Conservation (phyloP, 495 filamentous ascomycete genomes). For the Penicillium pulvis region DNA sequence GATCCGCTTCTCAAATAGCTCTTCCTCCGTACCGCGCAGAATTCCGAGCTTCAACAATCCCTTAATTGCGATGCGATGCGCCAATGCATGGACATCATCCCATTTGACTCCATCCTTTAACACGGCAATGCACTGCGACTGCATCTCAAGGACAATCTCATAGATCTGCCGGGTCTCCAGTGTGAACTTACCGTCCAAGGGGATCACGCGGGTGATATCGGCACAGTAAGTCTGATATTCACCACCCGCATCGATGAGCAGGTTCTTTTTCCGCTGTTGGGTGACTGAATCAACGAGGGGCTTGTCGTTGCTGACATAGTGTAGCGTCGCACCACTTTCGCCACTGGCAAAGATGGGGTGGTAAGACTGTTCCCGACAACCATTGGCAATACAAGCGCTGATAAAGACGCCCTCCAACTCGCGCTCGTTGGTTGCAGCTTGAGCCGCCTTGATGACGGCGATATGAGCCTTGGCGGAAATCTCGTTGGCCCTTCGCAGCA, state of each 20-base stretch:
- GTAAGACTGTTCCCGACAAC: slow-evolving; percentile 79
- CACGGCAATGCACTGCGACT: slow-evolving; percentile 69
- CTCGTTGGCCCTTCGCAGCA: slow-evolving; percentile 80
- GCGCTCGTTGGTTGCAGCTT: slow-evolving; percentile 70
- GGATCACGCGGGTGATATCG: slow-evolving; percentile 90
- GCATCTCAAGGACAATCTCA: slow-evolving; percentile 85
- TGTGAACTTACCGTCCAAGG: slow-evolving; percentile 74
- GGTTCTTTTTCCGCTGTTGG: slow-evolving; percentile 62
- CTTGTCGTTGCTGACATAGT: slow-evolving; percentile 81
- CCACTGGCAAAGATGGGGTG: slow-evolving; percentile 80
- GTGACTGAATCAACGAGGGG: slow-evolving; percentile 47
- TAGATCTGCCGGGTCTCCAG: slow-evolving; percentile 77
- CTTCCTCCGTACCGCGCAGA: slow-evolving; percentile 64
- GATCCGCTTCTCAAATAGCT: slow-evolving; percentile 71
- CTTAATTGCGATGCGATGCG: slow-evolving; percentile 79
- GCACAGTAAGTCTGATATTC: slow-evolving; percentile 81
- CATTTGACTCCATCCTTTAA: slow-evolving; percentile 77
- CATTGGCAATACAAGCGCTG: slow-evolving; percentile 70
- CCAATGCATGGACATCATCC: slow-evolving; percentile 79
- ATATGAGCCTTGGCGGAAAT: slow-evolving; percentile 78
- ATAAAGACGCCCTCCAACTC: slow-evolving; percentile 82
- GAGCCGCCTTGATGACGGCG: slow-evolving; percentile 66
- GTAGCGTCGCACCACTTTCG: slow-evolving; percentile 77
- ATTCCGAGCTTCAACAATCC: slow-evolving; percentile 78
- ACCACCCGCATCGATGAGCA: slow-evolving; percentile 82